phyloP scores from a whole-genome alignment of 371 early-diverging fungal genomes.

The Mortierella sp. region DNA sequence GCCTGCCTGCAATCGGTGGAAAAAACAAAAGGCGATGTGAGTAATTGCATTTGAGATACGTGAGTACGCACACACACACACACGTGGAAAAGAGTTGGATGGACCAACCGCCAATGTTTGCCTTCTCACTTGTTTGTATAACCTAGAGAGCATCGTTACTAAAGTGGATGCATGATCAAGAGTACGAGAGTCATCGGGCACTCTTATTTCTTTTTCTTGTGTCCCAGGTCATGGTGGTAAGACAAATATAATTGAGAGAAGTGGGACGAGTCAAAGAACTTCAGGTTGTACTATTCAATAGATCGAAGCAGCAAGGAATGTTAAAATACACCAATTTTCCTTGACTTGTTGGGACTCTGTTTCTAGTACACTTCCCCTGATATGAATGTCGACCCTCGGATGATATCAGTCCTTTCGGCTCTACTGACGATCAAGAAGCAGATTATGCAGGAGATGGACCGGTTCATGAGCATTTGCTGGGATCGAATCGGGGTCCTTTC shows the following conservation, averaged over 20 bases:
- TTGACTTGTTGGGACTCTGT: too few relatives aligned
- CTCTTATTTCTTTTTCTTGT: slow-evolving; percentile 42
- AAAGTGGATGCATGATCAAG: slow-evolving; percentile 50
- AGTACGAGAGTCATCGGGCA: slow-evolving; percentile 46
- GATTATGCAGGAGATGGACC: slow-evolving; percentile 41
- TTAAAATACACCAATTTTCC: too few relatives aligned
- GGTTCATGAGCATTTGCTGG: slow-evolving; percentile 49
- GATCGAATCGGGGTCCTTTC: slow-evolving; percentile 36
- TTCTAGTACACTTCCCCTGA: slow-evolving; percentile 34
- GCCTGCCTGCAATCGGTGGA: slow-evolving; percentile 27
- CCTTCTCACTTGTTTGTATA: not conserved
- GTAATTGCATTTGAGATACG: not conserved
- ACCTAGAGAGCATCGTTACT: slow-evolving; percentile 24
- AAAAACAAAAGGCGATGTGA: slow-evolving; percentile 23
- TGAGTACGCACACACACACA: not conserved
- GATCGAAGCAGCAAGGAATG: too few relatives aligned
- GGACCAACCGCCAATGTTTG: not conserved
- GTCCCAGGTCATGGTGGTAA: slow-evolving; percentile 44
- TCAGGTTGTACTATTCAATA: too few relatives aligned
- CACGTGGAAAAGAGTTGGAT: not conserved
- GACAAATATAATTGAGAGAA: too few relatives aligned
- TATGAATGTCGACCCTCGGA: slow-evolving; percentile 33
- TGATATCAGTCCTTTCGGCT: slow-evolving; percentile 26
- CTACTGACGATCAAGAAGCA: slow-evolving; percentile 39
- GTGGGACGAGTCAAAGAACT: too few relatives aligned